Evolutionary conservation across 1,139 yeast species (phyloP).

Genomic region (Blastobotrys illinoisensis): DNA sequence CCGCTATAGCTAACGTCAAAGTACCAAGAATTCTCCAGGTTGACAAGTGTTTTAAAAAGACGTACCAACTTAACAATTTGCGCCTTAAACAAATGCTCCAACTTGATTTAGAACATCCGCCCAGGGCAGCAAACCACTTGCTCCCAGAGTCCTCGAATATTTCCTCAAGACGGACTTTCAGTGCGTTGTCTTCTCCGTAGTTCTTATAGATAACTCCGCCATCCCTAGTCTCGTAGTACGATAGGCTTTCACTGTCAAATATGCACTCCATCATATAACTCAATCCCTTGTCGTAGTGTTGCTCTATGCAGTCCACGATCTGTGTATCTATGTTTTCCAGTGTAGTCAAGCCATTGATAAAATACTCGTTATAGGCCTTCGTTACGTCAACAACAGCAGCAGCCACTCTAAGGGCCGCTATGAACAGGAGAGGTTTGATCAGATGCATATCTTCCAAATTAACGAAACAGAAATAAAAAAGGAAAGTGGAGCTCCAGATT

Average conservation of each 20-base stretch:
- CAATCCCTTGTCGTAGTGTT: not conserved
- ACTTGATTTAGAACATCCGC: too few relatives aligned
- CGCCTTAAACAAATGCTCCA: too few relatives aligned
- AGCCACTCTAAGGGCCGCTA: not conserved
- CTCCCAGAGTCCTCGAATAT: not conserved
- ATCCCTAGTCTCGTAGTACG: not conserved
- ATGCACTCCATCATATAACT: not conserved
- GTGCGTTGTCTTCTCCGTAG: not conserved
- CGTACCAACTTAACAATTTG: too few relatives aligned
- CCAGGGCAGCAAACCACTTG: not conserved
- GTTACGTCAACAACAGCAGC: not conserved
- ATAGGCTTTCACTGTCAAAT: not conserved
- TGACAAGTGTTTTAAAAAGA: too few relatives aligned
- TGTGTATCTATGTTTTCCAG: not conserved
- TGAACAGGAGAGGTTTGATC: not conserved
- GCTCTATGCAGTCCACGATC: not conserved
- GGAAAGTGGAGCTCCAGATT: too few relatives aligned
- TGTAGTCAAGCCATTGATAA: not conserved
- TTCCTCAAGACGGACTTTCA: not conserved
- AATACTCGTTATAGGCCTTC: too few relatives aligned
- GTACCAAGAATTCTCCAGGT: not conserved
- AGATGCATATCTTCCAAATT: too few relatives aligned
- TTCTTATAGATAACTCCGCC: not conserved
- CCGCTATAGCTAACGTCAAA: too few relatives aligned
- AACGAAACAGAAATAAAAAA: too few relatives aligned